phyloP scores from a whole-genome alignment of 2,329 filamentous ascomycete species.

The Nemania abortiva region DNA sequence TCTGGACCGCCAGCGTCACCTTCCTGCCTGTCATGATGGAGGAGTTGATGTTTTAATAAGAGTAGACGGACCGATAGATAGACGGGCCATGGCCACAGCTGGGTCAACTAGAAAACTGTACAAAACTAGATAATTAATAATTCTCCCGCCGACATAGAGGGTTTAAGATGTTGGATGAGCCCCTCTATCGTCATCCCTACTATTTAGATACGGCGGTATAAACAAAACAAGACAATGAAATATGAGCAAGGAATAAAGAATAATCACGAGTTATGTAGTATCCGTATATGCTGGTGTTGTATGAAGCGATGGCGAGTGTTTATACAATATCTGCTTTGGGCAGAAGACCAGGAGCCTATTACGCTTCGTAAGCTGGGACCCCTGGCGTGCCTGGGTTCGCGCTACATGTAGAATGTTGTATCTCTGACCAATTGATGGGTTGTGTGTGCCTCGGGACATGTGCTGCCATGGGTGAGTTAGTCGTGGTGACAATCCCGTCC shows the following conservation, averaged over 20 bases:
- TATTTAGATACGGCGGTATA: neutral
- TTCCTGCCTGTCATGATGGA: conserved; percentile 85
- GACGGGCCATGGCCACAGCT: neutral
- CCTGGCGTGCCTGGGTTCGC: no score
- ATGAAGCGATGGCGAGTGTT: conserved; percentile 12
- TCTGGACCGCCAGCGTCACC: conserved; percentile 84
- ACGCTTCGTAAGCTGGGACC: no score
- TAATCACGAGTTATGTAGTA: conserved; percentile 25
- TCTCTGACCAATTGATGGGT: no score
- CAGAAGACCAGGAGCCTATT: no score
- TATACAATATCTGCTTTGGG: neutral
- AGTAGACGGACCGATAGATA: neutral
- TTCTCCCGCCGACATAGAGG: neutral
- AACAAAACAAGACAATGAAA: neutral
- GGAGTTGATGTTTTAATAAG: conserved; percentile 62
- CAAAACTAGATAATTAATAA: conserved; percentile 17
- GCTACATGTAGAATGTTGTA: no score
- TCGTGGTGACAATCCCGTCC: no score
- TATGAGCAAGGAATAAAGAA: conserved; percentile 1
- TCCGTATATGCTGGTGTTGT: neutral
- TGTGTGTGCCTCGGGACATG: no score
- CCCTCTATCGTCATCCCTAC: neutral
- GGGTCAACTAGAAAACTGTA: neutral
- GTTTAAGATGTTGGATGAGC: conserved; percentile 3
- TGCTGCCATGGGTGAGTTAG: no score